Percentiles rank a stretch among this genome's conserved stretches.
These are phyloP conservation scores for Mimosa pudica DNA, from an alignment of 306 rosid species.

Conservation along the genomic window DNA sequence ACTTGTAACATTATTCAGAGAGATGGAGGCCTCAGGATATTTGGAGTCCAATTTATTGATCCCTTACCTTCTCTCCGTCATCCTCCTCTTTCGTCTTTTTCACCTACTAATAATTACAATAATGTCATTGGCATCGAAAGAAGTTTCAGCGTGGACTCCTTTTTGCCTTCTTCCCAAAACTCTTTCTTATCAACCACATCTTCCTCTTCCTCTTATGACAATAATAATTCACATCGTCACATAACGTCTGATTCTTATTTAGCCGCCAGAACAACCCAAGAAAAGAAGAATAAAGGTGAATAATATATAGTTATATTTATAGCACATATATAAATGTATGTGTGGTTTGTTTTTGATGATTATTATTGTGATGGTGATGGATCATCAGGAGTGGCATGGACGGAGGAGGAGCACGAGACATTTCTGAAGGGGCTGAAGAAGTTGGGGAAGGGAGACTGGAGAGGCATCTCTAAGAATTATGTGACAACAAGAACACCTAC, in stretches of 20 bases:
- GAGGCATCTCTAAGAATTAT: slow-evolving; percentile 70
- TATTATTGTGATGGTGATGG: background rate
- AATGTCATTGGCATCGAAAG: slow-evolving; percentile 36
- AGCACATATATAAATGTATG: background rate
- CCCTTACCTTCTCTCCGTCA: background rate
- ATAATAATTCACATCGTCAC: slow-evolving; percentile 32
- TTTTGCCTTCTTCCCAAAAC: slow-evolving; percentile 24
- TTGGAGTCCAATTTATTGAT: slow-evolving; percentile 66
- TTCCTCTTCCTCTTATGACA: slow-evolving; percentile 35
- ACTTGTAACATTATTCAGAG: slow-evolving; percentile 56
- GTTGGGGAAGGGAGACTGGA: slow-evolving; percentile 93
- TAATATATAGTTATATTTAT: background rate
- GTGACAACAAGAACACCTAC: slow-evolving; percentile 89
- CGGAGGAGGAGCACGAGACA: slow-evolving; percentile 73
- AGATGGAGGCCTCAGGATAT: slow-evolving; percentile 55
- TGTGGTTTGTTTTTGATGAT: background rate
- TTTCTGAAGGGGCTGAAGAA: slow-evolving; percentile 79
- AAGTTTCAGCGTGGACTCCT: slow-evolving; percentile 61
- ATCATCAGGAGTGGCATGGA: slow-evolving; percentile 74
- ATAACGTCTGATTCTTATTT: slow-evolving; percentile 41
- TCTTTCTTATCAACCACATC: background rate
- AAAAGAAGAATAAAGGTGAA: slow-evolving; percentile 63
- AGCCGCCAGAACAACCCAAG: slow-evolving; percentile 45
- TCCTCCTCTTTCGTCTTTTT: background rate
- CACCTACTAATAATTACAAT: slow-evolving; percentile 18